Evolutionary conservation across 2,329 filamentous ascomycete genomes (phyloP), one percentile per base, ranked within the genome.

Genomic region (Calonectria hongkongensis): DNA sequence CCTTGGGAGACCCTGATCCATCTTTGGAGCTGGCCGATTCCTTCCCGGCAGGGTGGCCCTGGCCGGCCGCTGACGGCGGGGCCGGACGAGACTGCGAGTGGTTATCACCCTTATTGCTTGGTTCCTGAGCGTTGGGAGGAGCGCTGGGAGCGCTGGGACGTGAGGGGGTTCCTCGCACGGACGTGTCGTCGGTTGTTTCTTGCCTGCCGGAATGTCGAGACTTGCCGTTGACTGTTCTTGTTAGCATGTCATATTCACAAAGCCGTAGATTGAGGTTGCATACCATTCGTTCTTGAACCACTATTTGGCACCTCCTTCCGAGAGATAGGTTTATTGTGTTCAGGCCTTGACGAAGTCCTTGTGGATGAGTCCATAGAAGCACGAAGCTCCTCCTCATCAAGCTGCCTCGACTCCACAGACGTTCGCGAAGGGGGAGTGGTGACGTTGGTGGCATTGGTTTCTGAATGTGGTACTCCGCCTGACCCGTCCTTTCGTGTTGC

Each of bases 291-390:
- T 75, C 86, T 86, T 28, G 84, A 78, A 27, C 83, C 81, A 21
- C 79, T 79, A 12, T 83, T 69, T 5, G 88, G 85, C 48, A 93
- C 79, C 58, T 96, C 94, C 81, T 95, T 96, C 77, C 93, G 88
- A 13, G 90, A 78, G 72, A 94, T 89, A 25, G 87, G 79, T 75
- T 90, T 92, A 66, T 82, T 81, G 48, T 81, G 81, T 43, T 87
- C 84, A 25, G 85, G 68, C 78, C 73, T 85, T 4, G 83, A 82
- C 12, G 86, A 86, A 48, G 83, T 79, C 65, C 84, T 82, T 3
- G 87, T 84, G 73, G 87, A 78, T 1, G 78, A 79, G 30, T 84
- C 85, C 76, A 87, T 83, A 30, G 87, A 87, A 13, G 82, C 82
- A 51, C 86, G 85, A 28, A 82, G 79, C 9, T 87, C 85, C n/a